Evolutionary conservation across 2,329 filamentous ascomycete genomes (phyloP), one percentile per base, ranked within the genome.

Genomic region (Fusarium torulosum): DNA sequence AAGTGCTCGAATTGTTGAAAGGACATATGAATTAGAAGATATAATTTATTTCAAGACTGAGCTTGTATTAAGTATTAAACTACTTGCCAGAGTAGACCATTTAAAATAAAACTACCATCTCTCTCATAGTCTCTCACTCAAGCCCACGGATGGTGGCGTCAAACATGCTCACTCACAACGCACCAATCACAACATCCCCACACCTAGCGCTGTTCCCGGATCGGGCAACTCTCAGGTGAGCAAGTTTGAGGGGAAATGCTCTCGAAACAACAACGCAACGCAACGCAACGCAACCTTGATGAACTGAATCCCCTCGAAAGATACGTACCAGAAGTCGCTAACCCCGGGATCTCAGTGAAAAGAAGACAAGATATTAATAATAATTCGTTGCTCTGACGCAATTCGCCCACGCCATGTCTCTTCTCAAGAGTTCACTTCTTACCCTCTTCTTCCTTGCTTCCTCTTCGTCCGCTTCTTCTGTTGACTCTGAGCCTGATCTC

Each of bases 161-260:
- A 60, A 73, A 74, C 61, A 23, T 71, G 71, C 68, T 69, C 71
- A 70, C 6, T 15, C 23, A 9, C 21, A 23, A 40, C 19, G 42
- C 49, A 46, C 77, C 76, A 79, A 79, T 79, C 74, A 78, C 31
- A 27, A 9, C 31, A 10, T 53, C 21, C 46, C 45, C 58, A 63
- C n/a, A 6, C 14, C 44, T 63, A 64, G 63, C 63, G 57, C 52
- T 63, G 51, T 73, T 64, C 69, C 73, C 56, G 54, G 64, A 74
- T 63, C 37, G 73, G 77, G 58, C 70, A 75, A 73, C 60, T 54
- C 23, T 44, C 45, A 15, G 61, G 42, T 72, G 70, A 74, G 72
- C 72, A 74, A 72, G 70, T 74, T 74, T 74, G 67, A 66, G 66
- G 59, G 61, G 54, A 50, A 66, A 63, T 63, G 59, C 59, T 57